Base-by-base conservation (phyloP, 257 asterid genomes). In the Nemophila menziesii region DNA sequence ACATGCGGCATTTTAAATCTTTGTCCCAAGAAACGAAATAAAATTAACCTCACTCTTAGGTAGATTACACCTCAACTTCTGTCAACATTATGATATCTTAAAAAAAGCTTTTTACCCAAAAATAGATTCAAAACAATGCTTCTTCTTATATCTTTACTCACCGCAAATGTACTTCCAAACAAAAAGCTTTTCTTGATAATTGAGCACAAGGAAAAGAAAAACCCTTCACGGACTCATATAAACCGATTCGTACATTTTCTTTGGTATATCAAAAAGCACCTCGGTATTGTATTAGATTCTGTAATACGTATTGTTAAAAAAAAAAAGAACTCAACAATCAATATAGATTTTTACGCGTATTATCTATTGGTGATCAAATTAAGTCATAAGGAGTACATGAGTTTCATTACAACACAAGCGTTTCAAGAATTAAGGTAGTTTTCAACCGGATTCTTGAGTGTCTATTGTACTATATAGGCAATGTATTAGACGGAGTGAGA, bases 151-250 rank as follows among this genome's bases (percentile, higher is more conserved):
- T 44, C 20, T 46, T 40, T 55, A 44, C 71, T 33, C 57, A 39
- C n/a, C 39, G 22, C 43, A 46, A 24, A 43, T 43, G 26, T 47
- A 46, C 76, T 51, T 44, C 60, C 51, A 48, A 62, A 39, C 52
- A 56, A 66, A 52, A 48, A 45, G 19, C 43, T 60, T 20, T 53
- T 11, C 34, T 34, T 16, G 55, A 54, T 54, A 60, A 45, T 53
- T 21, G 14, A 27, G 18, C 14, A 17, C 36, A 11, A 34, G 20
- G 4, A n/a, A 17, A 45, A n/a, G 29, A 45, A 17, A 49, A 39
- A 39, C 48, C 49, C 65, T 62, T 64, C 63, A 70, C 70, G 61
- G 68, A 43, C 49, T 55, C 51, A 46, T 43, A 43, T 44, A 17
- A 50, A n/a, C n/a, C n/a, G n/a, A n/a, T n/a, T n/a, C n/a, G n/a